Evolutionary conservation across 1,284 basidiomycete species (phyloP).

Genomic region (Ustilago curta): DNA sequence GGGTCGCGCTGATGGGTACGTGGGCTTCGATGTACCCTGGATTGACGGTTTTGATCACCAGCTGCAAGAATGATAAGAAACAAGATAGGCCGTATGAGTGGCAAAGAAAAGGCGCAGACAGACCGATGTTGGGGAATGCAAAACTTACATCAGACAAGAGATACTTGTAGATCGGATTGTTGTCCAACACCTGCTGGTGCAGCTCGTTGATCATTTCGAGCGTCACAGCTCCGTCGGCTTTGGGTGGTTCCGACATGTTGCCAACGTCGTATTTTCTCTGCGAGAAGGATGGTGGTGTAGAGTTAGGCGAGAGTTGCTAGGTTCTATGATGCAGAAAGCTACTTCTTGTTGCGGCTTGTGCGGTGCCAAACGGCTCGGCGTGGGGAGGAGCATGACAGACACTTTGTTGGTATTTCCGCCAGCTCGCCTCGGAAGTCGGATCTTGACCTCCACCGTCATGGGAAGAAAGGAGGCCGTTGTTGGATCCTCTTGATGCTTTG

Average conservation of each 20-base stretch:
- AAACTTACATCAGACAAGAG: slow-evolving; percentile 49
- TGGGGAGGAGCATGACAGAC: slow-evolving; percentile 7
- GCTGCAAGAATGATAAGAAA: no score
- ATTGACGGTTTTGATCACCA: slow-evolving; percentile 31
- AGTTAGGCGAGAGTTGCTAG: not conserved
- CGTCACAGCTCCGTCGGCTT: slow-evolving; percentile 21
- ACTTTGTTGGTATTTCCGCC: not conserved
- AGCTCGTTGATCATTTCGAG: slow-evolving; percentile 49
- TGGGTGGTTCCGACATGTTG: slow-evolving; percentile 16
- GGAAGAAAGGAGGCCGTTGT: not conserved
- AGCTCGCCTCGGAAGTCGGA: slow-evolving; percentile 18
- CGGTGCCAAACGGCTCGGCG: not conserved
- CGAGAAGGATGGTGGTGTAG: not conserved
- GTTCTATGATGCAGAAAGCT: no score
- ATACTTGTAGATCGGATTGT: slow-evolving; percentile 55
- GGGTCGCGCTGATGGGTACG: slow-evolving; percentile 37
- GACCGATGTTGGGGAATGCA: not conserved
- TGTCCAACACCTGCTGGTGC: slow-evolving; percentile 42
- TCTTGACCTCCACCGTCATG: slow-evolving; percentile 18
- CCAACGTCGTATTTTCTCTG: no score
- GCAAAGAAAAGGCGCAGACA: not conserved
- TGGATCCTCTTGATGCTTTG: slow-evolving; percentile 21
- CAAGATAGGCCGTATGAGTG: no score
- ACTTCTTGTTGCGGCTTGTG: not conserved
- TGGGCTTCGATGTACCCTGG: slow-evolving; percentile 44